phyloP scores from a whole-genome alignment of 2,329 filamentous ascomycete genomes.

The Lachnellula hyalina region DNA sequence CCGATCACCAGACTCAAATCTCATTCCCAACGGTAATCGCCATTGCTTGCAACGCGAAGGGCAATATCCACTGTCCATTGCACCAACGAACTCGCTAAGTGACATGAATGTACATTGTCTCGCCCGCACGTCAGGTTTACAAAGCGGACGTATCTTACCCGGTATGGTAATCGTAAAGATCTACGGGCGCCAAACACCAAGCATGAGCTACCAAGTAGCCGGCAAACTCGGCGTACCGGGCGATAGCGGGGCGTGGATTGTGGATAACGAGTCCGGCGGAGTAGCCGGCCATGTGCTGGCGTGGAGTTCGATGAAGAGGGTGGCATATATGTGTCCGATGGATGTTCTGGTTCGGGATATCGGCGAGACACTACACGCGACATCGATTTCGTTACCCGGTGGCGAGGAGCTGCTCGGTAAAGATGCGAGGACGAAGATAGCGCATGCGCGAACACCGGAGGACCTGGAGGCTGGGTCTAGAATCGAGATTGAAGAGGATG shows the following conservation, averaged over 20 bases:
- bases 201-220: slow-evolving; percentile 60
- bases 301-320: slow-evolving; percentile 72
- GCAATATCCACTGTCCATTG: slow-evolving; percentile 52
- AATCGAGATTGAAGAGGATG: slow-evolving; percentile 6
- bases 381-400: slow-evolving; percentile 65
- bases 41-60: slow-evolving; percentile 38
- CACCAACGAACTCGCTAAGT: slow-evolving; percentile 56
- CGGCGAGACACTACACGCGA: slow-evolving; percentile 66
- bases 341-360: slow-evolving; percentile 84
- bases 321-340: slow-evolving; percentile 95
- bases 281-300: slow-evolving; percentile 89
- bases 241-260: slow-evolving; percentile 89
- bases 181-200: slow-evolving; percentile 75
- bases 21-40: slow-evolving; percentile 45
- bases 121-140: slow-evolving; percentile 79
- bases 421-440: neutral
- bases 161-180: slow-evolving; percentile 83
- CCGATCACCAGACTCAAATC: slow-evolving; percentile 66
- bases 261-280: slow-evolving; percentile 71
- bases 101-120: slow-evolving; percentile 80
- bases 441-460: neutral
- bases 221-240: slow-evolving; percentile 66
- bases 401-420: slow-evolving; percentile 34
- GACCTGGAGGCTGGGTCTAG: neutral
- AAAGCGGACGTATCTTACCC: slow-evolving; percentile 70